phyloP scores from a whole-genome alignment of 1,139 yeast species.

The Lodderomyces elongisporus region DNA sequence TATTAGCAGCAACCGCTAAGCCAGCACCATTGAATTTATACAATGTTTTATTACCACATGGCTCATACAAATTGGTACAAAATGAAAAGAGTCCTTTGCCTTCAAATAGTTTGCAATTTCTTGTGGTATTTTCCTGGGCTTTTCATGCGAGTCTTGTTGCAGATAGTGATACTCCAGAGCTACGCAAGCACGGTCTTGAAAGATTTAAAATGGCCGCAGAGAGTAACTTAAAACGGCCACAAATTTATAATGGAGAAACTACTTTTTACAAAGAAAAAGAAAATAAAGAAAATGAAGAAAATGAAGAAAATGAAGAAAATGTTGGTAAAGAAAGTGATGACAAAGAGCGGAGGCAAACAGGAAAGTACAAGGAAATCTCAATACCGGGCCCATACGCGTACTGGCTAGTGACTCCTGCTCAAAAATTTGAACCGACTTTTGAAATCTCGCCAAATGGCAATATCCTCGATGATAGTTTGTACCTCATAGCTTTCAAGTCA shows the following conservation, averaged over 20 bases:
- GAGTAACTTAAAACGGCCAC: constrained; percentile 44
- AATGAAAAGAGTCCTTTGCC: constrained; percentile 15
- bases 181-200: constrained; percentile 57
- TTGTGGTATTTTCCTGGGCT: constrained; percentile 79
- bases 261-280: no score
- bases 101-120: constrained; percentile 33
- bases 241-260: constrained; percentile 45
- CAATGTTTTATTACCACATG: constrained; percentile 48
- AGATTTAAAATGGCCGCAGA: constrained; percentile 69
- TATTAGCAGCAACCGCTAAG: constrained; percentile 25
- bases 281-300: constrained; percentile 10
- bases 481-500: constrained; percentile 51
- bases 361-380: no score
- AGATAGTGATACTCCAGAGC: constrained; percentile 65
- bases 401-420: constrained; percentile 58
- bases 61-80: constrained; percentile 26
- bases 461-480: constrained; percentile 46
- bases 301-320: constrained; percentile 9
- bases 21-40: constrained; percentile 48
- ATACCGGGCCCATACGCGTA: constrained; percentile 54
- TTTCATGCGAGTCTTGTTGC: constrained; percentile 84
- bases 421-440: constrained; percentile 63
- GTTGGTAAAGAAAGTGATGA: constrained; percentile 6
- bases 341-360: no score
- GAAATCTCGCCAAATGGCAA: constrained; percentile 68